phyloP scores from a whole-genome alignment of 495 filamentous ascomycete genomes.

The Aspergillus kassunensis region DNA sequence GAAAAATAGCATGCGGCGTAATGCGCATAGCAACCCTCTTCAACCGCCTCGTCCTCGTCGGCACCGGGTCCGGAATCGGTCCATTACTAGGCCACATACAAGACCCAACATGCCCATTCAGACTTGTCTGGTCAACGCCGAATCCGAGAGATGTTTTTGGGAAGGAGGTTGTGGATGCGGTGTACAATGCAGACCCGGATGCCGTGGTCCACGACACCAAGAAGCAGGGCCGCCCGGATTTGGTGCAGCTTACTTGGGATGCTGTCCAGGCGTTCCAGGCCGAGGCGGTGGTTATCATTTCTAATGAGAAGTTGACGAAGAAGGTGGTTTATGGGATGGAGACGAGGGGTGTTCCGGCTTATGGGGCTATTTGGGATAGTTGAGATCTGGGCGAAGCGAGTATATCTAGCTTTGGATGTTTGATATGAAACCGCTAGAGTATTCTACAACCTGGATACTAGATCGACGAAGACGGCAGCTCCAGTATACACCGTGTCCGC shows the following conservation, averaged over 20 bases:
- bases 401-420: too few species aligned
- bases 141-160: slow-evolving; percentile 44
- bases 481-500: too few species aligned
- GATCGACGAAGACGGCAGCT: too few species aligned
- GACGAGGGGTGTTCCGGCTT: slow-evolving; percentile 54
- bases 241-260: slow-evolving; percentile 29
- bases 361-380: slow-evolving; percentile 59
- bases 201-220: slow-evolving; percentile 50
- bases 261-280: slow-evolving; percentile 38
- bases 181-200: slow-evolving; percentile 41
- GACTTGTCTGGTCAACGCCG: slow-evolving; percentile 49
- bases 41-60: slow-evolving; percentile 55
- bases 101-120: slow-evolving; percentile 23
- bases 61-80: slow-evolving; percentile 69
- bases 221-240: slow-evolving; percentile 41
- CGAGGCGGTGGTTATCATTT: slow-evolving; percentile 60
- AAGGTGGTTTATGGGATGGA: slow-evolving; percentile 61
- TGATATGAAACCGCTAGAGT: too few species aligned
- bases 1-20: slow-evolving; percentile 52
- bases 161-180: slow-evolving; percentile 34
- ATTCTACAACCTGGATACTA: too few species aligned
- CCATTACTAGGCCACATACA: slow-evolving; percentile 24
- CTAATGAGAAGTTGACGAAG: slow-evolving; percentile 57
- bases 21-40: slow-evolving; percentile 61
- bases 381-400: too few species aligned